Evolutionary conservation across 1,284 basidiomycete species (phyloP), one percentile per base, ranked within the genome.

Genomic region (Sporisorium iseilematis-ciliati): DNA sequence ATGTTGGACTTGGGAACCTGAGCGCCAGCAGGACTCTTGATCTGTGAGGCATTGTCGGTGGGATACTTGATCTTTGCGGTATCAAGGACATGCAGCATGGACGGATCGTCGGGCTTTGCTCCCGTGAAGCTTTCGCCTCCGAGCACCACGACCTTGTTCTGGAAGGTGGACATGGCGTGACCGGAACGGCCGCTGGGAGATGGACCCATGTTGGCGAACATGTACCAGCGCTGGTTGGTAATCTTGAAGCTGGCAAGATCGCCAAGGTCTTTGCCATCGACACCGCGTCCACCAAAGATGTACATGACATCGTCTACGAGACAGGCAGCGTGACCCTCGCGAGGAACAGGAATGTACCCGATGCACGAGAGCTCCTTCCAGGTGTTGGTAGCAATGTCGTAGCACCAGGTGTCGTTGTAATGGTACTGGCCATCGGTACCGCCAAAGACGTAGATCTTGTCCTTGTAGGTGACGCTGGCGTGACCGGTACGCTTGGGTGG

Each of bases 171-270:
- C 92, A 98, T 95, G 21, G 94, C 92, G 86, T 99, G 96, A 4
- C 96, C 96, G 16, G 93, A 95, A 56, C 96, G 90, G 14, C 94
- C 93, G 59, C 89, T 91, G 2, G 96, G 96, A 7, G 93, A 90
- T 12, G 95, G 95, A 3, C 96, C 96, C 96, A 98, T 98, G 85
- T 97, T 97, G 86, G 97, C 95, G 88, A 99, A 98, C 93, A 96
- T 98, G 87, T 95, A 99, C 96, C 96, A 98, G 79, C 89, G 86
- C 75, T 88, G 87, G 73, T 89, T 88, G 73, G 90, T 87, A 68
- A 99, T 92, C 87, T 97, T 97, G 89, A 99, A 99, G 6, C 95
- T 96, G 3, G 95, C 94, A 20, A 99, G 87, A 86, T 99, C 97
- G 52, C 92, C 92, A 52, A 99, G 87, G 85, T 99, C 97, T 86